A percentile compares a stretch with the other conserved stretches of the same genome.
phyloP scores from a whole-genome alignment of 2,329 filamentous ascomycete species.

The Lomentospora prolificans region DNA sequence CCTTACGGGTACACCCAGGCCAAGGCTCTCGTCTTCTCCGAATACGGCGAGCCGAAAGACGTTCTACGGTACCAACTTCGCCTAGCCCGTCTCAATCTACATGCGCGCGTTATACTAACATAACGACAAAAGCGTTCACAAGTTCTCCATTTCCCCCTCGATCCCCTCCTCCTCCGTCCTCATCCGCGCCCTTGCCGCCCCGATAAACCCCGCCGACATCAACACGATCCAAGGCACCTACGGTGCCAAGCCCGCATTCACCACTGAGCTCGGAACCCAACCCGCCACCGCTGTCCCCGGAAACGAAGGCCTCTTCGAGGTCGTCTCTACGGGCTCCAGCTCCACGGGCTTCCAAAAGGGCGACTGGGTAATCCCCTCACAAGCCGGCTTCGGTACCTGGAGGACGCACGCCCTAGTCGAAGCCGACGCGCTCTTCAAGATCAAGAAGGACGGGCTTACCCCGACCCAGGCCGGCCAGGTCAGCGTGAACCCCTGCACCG shows the following conservation, averaged over 20 bases:
- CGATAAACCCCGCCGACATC: constrained; percentile 95
- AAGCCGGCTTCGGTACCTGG: constrained; percentile 84
- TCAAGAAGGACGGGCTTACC: constrained; percentile 62
- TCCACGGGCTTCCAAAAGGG: constrained; percentile 52
- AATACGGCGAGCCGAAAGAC: constrained; percentile 65
- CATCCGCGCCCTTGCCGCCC: constrained; percentile 77
- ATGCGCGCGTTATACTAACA: not conserved
- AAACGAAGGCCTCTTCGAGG: constrained; percentile 90
- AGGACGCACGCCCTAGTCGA: constrained; percentile 74
- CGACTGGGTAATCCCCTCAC: constrained; percentile 89
- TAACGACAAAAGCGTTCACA: constrained; percentile 42
- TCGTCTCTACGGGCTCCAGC: constrained; percentile 57
- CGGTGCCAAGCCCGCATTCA: constrained; percentile 72
- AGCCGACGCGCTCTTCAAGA: constrained; percentile 49
- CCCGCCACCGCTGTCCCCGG: constrained; percentile 70
- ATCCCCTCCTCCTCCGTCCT: constrained; percentile 58
- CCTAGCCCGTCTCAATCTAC: not conserved
- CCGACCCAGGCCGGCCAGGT: constrained; percentile 78
- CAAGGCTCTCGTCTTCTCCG: constrained; percentile 68
- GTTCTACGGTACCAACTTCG: constrained; percentile 50
- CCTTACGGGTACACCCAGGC: constrained; percentile 77
- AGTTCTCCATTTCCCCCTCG: constrained; percentile 66
- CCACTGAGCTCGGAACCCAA: constrained; percentile 63
- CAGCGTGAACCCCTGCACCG: constrained; percentile 85
- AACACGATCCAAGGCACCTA: constrained; percentile 98